These are phyloP conservation scores for Endocarpon pusillum DNA, from an alignment of 495 filamentous ascomycete genomes.

Conservation along the genomic window DNA sequence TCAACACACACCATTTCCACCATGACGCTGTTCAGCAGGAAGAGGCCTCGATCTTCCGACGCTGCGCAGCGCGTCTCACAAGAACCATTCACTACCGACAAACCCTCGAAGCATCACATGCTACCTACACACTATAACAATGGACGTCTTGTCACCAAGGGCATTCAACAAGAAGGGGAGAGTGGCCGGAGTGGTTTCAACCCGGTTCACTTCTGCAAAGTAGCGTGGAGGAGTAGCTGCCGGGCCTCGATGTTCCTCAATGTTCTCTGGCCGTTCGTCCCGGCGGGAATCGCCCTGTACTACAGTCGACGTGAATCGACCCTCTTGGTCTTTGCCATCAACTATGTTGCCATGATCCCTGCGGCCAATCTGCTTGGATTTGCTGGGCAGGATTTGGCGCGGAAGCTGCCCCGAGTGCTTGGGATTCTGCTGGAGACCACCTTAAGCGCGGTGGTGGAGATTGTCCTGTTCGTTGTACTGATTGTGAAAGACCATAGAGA, in stretches of 20 bases:
- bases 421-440: conserved; percentile 66
- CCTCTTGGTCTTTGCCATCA: conserved; percentile 49
- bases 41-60: too few species aligned
- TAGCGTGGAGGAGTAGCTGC: conserved; percentile 41
- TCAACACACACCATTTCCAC: too few species aligned
- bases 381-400: conserved; percentile 60
- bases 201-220: conserved; percentile 39
- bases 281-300: conserved; percentile 45
- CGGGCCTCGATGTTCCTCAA: conserved; percentile 40
- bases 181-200: conserved; percentile 45
- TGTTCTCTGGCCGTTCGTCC: conserved; percentile 60
- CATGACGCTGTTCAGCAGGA: too few species aligned
- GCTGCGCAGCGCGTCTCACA: too few species aligned
- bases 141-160: conserved; percentile 23
- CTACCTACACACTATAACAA: conserved; percentile 18
- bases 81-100: too few species aligned
- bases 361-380: conserved; percentile 80
- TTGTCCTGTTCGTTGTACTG: conserved; percentile 69
- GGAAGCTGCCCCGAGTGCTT: conserved; percentile 61
- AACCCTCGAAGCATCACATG: too few species aligned
- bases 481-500: conserved; percentile 20
- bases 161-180: conserved; percentile 44
- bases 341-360: conserved; percentile 74
- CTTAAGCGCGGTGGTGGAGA: conserved; percentile 61
- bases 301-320: conserved; percentile 44